phyloP scores from a whole-genome alignment of 768 basidiomycete species.

The Macrolepiota albuminosa region DNA sequence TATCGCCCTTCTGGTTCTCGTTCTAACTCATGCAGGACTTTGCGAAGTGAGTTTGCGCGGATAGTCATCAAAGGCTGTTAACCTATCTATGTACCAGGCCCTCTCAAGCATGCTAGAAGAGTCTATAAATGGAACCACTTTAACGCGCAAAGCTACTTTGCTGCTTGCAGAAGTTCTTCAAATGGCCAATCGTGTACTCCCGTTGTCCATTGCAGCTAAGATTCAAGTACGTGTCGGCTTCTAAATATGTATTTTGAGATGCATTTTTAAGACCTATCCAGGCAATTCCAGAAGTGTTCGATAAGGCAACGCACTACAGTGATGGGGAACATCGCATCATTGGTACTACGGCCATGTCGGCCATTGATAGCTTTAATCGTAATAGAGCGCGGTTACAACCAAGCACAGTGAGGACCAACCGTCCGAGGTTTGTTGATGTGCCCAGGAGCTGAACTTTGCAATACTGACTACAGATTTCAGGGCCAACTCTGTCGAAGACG shows the following conservation, averaged over 20 bases:
- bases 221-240: slow-evolving; percentile 58
- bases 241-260: background rate
- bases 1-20: slow-evolving; percentile 75
- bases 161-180: slow-evolving; percentile 90
- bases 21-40: slow-evolving; percentile 84
- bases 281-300: slow-evolving; percentile 83
- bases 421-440: slow-evolving; percentile 50
- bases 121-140: slow-evolving; percentile 57
- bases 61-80: background rate
- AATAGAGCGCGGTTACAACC: slow-evolving; percentile 73
- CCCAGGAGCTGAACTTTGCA: background rate
- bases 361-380: slow-evolving; percentile 92
- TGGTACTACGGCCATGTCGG: slow-evolving; percentile 78
- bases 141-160: slow-evolving; percentile 87
- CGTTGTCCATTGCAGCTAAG: slow-evolving; percentile 72
- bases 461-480: slow-evolving; percentile 24
- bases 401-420: slow-evolving; percentile 43
- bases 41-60: slow-evolving; percentile 58
- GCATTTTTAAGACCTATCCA: slow-evolving; percentile 24
- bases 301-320: slow-evolving; percentile 77
- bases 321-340: slow-evolving; percentile 74
- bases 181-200: slow-evolving; percentile 83
- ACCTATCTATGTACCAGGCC: slow-evolving; percentile 45
- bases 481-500: slow-evolving; percentile 82
- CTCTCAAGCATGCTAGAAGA: slow-evolving; percentile 84